Percentiles rank a stretch among this genome's conserved stretches.
These are phyloP conservation scores for Leccinum olivaceopallidum DNA, from an alignment of 768 basidiomycete genomes.

Conservation along the genomic window DNA sequence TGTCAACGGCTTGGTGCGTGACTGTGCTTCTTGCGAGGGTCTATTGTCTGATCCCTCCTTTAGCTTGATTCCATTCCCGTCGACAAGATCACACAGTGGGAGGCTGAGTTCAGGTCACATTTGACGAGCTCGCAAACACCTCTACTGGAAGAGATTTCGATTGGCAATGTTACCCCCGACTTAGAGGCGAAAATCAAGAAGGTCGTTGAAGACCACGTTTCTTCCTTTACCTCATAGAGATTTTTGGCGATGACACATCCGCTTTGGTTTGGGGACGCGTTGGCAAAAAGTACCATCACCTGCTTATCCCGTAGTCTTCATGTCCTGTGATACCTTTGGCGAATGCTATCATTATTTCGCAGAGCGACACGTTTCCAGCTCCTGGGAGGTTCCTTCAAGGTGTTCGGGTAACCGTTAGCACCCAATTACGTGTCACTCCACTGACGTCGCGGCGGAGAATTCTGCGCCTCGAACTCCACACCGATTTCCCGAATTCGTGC, in stretches of 20 bases:
- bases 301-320: constrained; percentile 19
- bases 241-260: constrained; percentile 14
- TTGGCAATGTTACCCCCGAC: constrained; percentile 83
- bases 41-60: neutral
- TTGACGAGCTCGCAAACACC: constrained; percentile 68
- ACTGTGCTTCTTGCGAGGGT: neutral
- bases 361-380: constrained; percentile 11
- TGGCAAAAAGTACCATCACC: constrained; percentile 20
- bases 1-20: constrained; percentile 94
- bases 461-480: neutral
- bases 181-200: constrained; percentile 95
- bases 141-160: constrained; percentile 83
- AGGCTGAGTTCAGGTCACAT: constrained; percentile 89
- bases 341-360: constrained; percentile 33
- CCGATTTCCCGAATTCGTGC: neutral
- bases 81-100: constrained; percentile 92
- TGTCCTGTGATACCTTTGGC: constrained; percentile 26
- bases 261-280: constrained; percentile 17
- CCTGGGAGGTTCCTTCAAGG: neutral
- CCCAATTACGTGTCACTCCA: neutral
- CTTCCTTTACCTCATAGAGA: constrained; percentile 68
- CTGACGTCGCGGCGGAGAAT: neutral
- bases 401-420: no score
- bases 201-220: constrained; percentile 86
- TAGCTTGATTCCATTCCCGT: constrained; percentile 95